Conservation (phyloP, 345 rosid genomes). For the Bruguiera sexangula region DNA sequence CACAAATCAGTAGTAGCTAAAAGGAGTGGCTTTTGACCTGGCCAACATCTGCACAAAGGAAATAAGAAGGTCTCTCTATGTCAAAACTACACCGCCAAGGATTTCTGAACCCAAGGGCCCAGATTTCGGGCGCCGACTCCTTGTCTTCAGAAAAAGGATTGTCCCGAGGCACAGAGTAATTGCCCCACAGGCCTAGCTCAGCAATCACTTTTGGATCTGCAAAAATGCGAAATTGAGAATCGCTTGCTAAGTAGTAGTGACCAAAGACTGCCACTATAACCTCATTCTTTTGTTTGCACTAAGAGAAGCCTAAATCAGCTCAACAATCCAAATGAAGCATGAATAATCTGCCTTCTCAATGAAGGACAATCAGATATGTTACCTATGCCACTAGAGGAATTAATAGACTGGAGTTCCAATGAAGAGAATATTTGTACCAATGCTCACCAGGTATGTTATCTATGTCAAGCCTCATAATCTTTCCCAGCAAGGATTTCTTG, state of each 20-base stretch:
- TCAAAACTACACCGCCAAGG: constrained; percentile 76
- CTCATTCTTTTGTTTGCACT: no score
- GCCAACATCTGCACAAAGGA: constrained; percentile 42
- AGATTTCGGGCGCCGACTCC: constrained; percentile 55
- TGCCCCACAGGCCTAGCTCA: constrained; percentile 55
- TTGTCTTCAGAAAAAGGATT: constrained; percentile 56
- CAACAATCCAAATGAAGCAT: no score
- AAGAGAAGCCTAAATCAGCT: neutral
- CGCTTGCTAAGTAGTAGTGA: no score
- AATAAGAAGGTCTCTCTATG: constrained; percentile 54
- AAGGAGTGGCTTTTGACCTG: constrained; percentile 7
- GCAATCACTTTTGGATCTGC: constrained; percentile 31
- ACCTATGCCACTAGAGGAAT: no score
- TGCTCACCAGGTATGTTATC: constrained; percentile 37
- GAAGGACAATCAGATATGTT: no score
- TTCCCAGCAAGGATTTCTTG: constrained; percentile 55
- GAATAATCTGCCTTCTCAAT: no score
- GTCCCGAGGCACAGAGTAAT: constrained; percentile 62
- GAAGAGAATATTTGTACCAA: neutral
- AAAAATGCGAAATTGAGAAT: neutral
- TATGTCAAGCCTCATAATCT: constrained; percentile 53
- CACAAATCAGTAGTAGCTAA: neutral
- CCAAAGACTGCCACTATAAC: no score
- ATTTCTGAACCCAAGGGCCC: constrained; percentile 58
- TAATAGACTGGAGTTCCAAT: no score